phyloP scores from a whole-genome alignment of 331 rosid genomes.

The Quercus tomentella region DNA sequence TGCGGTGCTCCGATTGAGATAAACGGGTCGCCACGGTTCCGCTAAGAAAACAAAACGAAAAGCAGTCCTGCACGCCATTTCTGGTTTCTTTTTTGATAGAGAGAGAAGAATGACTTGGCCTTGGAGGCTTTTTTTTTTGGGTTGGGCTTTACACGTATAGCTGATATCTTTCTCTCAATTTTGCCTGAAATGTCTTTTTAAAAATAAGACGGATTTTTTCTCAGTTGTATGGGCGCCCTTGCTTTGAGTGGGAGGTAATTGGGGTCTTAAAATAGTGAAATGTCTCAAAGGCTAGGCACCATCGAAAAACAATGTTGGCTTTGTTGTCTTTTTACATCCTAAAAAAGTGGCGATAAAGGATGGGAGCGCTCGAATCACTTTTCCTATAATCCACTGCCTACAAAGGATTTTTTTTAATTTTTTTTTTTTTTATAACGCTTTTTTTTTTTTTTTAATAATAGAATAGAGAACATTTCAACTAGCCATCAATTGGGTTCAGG shows the following conservation, averaged over 20 bases:
- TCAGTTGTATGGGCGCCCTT: neutral
- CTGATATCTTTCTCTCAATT: no score
- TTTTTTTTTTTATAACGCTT: neutral
- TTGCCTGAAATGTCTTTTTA: no score
- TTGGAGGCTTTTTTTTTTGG: neutral
- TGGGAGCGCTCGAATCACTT: neutral
- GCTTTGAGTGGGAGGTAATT: neutral
- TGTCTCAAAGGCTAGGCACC: neutral
- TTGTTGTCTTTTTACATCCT: neutral
- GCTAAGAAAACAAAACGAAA: no score
- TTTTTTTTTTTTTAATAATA: neutral
- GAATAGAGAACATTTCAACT: neutral
- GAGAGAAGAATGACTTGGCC: no score
- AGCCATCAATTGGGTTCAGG: accelerated
- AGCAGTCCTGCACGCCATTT: neutral
- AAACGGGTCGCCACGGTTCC: conserved; percentile 50
- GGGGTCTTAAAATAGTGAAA: neutral
- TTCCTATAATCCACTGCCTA: neutral
- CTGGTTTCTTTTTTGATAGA: conserved; percentile 4
- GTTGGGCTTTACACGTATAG: no score
- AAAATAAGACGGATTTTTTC: no score
- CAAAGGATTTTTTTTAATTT: neutral
- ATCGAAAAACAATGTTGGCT: neutral
- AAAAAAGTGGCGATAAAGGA: neutral
- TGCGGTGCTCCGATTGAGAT: conserved; percentile 21